A percentile compares a stretch with the other conserved stretches of the same genome.
These are phyloP conservation scores for Macrotyloma uniflorum DNA, from an alignment of 306 rosid species.

Conservation along the genomic window DNA sequence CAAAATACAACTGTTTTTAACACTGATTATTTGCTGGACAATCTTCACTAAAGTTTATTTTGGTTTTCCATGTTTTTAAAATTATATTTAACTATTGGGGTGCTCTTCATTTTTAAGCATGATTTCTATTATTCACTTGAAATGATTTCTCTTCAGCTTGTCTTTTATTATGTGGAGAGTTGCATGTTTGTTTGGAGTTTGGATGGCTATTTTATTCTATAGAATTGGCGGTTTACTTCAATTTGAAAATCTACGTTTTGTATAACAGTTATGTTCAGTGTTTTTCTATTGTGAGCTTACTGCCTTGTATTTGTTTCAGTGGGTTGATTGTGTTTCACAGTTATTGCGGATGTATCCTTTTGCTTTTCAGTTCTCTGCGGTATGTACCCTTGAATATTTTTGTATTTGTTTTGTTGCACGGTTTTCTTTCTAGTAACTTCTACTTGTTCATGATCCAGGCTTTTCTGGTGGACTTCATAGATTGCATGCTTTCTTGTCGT, in stretches of 20 bases:
- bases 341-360: constrained; percentile 91
- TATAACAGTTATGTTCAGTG: constrained; percentile 1
- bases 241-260: constrained; percentile 9
- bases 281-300: constrained; percentile 32
- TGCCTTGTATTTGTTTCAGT: constrained; percentile 59
- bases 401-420: constrained; percentile 29
- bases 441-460: constrained; percentile 54
- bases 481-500: constrained; percentile 83
- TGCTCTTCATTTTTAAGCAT: background rate
- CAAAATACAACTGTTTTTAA: background rate
- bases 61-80: background rate
- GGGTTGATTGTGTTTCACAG: constrained; percentile 97
- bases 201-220: background rate
- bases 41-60: background rate
- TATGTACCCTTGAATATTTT: constrained; percentile 43
- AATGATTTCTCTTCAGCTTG: background rate
- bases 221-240: constrained; percentile 17
- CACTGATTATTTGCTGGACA: background rate
- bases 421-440: constrained; percentile 25
- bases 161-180: background rate
- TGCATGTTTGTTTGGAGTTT: constrained; percentile 22
- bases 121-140: background rate
- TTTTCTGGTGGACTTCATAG: constrained; percentile 92
- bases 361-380: constrained; percentile 95
- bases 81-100: background rate